phyloP scores from a whole-genome alignment of 2,329 filamentous ascomycete genomes.

The Aureobasidium sp. region DNA sequence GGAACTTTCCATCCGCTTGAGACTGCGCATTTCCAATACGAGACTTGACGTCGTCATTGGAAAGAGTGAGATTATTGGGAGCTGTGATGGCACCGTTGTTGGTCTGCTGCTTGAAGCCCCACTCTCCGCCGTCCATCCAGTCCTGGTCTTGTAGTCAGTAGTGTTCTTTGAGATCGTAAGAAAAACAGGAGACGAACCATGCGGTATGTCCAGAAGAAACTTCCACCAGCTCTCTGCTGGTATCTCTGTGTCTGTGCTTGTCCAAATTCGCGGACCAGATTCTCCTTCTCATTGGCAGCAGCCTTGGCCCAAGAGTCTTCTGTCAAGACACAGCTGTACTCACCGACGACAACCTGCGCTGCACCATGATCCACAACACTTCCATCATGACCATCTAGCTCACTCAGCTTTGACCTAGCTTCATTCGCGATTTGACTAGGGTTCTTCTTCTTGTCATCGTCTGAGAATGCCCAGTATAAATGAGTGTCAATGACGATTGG shows the following conservation, averaged over 20 bases:
- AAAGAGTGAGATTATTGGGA: conserved; percentile 34
- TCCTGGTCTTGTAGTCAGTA: conserved; percentile 25
- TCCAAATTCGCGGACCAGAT: conserved; percentile 42
- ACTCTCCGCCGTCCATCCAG: conserved; percentile 56
- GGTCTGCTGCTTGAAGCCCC: conserved; percentile 51
- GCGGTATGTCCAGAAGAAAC: conserved; percentile 55
- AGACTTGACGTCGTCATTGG: conserved; percentile 31
- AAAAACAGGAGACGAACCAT: conserved; percentile 33
- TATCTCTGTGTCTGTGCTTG: conserved; percentile 43
- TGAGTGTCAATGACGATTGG: conserved; percentile 54
- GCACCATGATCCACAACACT: conserved; percentile 45
- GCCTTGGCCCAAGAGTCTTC: conserved; percentile 42
- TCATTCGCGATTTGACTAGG: conserved; percentile 47
- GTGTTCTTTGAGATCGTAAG: not conserved
- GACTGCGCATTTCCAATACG: conserved; percentile 35
- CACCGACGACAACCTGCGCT: conserved; percentile 48
- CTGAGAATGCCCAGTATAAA: conserved; percentile 53
- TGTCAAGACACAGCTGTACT: conserved; percentile 52
- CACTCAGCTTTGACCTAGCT: conserved; percentile 37
- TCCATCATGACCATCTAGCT: conserved; percentile 43
- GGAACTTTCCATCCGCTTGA: conserved; percentile 32
- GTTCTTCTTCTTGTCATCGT: conserved; percentile 44
- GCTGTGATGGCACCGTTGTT: conserved; percentile 38
- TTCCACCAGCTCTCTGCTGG: conserved; percentile 44
- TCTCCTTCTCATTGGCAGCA: conserved; percentile 30